A percentile compares a stretch with the other conserved stretches of the same genome.
phyloP scores from a whole-genome alignment of 2,329 filamentous ascomycete species.

The Purpureocillium lavendulum region DNA sequence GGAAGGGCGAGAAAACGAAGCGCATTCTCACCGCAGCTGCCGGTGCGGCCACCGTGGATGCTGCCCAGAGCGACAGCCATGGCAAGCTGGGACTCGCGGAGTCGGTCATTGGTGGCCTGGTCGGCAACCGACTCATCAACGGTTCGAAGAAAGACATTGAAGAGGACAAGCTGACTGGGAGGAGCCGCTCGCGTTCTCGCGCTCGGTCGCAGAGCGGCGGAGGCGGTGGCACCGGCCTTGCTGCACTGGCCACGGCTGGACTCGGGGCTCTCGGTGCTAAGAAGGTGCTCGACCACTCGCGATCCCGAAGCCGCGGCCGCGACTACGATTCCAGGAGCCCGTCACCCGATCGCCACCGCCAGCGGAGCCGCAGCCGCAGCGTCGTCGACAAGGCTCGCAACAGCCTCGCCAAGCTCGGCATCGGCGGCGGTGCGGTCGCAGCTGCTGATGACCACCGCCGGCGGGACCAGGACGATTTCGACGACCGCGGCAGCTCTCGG shows the following conservation, averaged over 20 bases:
- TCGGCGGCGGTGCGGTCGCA: constrained; percentile 38
- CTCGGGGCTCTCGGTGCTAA: constrained; percentile 53
- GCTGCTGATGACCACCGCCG: constrained; percentile 27
- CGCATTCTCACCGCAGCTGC: constrained; percentile 81
- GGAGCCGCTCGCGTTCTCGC: constrained; percentile 63
- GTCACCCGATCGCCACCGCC: constrained; percentile 35
- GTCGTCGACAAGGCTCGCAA: constrained; percentile 56
- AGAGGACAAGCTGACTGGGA: constrained; percentile 48
- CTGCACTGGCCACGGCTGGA: constrained; percentile 54
- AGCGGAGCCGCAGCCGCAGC: constrained; percentile 51
- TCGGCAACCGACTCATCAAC: constrained; percentile 79
- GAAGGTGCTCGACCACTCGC: constrained; percentile 48
- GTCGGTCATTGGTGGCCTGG: constrained; percentile 79
- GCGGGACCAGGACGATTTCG: constrained; percentile 36
- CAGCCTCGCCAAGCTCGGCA: constrained; percentile 52
- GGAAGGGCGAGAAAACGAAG: constrained; percentile 87
- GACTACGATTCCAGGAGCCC: constrained; percentile 33
- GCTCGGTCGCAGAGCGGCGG: constrained; percentile 45
- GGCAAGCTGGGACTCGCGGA: constrained; percentile 80
- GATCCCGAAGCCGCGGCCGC: constrained; percentile 43
- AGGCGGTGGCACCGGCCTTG: constrained; percentile 40
- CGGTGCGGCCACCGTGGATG: constrained; percentile 80
- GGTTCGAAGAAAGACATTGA: constrained; percentile 62
- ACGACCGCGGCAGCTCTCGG: constrained; percentile 28
- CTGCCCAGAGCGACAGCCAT: constrained; percentile 62